A percentile compares a stretch with the other conserved stretches of the same genome.
Conservation (phyloP, 192 early-diverging fungal genomes). For the Coemansia sp. region DNA sequence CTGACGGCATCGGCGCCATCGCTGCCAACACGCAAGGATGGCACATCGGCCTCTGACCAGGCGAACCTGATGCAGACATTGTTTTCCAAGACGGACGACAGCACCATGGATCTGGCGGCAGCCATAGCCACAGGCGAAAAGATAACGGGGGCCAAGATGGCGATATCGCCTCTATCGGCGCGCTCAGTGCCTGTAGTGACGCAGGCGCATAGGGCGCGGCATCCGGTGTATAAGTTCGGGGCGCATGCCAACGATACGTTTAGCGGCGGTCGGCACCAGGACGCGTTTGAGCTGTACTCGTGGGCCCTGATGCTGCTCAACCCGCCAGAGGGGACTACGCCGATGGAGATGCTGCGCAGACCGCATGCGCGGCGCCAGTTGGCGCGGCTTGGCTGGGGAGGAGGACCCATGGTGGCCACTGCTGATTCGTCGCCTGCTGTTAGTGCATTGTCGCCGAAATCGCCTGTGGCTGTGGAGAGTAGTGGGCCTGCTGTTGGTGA, state of each 20-base stretch:
- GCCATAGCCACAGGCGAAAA: background rate
- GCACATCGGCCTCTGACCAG: background rate
- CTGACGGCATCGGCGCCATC: conserved; percentile 3
- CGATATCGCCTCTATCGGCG: conserved; percentile 37
- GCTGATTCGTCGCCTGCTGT: background rate
- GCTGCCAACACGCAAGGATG: background rate
- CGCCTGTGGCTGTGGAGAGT: background rate
- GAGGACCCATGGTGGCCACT: background rate
- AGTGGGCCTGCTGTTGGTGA: too few relatives aligned
- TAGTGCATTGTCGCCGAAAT: background rate
- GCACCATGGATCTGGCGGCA: background rate
- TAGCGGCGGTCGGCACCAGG: conserved; percentile 54
- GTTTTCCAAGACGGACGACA: background rate
- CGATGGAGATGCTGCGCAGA: conserved; percentile 30
- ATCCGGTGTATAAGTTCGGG: conserved; percentile 50
- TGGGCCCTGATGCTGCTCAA: conserved; percentile 47
- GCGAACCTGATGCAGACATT: conserved; percentile 4
- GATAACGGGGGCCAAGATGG: background rate
- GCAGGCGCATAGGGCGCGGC: conserved; percentile 47
- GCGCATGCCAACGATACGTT: conserved; percentile 59
- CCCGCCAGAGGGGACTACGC: conserved; percentile 24
- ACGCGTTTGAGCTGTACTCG: conserved; percentile 56
- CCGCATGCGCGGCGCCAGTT: conserved; percentile 20
- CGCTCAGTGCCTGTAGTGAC: conserved; percentile 42
- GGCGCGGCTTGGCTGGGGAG: conserved; percentile 23